Evolutionary conservation across 164 flowering plant species (phyloP).

Genomic region (Nelumbo lutea): DNA sequence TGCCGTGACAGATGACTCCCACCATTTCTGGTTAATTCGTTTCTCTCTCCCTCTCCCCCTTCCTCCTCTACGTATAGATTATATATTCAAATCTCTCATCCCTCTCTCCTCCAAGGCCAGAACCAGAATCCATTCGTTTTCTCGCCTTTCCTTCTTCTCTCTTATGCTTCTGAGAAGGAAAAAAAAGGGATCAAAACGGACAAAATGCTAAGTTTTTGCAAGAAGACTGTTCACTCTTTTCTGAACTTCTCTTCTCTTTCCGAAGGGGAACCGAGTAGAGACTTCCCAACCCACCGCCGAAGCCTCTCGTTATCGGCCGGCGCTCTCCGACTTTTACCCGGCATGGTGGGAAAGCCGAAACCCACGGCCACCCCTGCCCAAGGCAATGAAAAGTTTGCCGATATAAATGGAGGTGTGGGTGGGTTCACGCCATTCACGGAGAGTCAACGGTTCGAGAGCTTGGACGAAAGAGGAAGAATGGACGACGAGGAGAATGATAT

Average conservation of each 20-base stretch:
- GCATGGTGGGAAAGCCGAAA: neutral
- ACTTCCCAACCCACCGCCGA: neutral
- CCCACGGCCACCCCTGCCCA: neutral
- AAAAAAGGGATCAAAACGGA: neutral
- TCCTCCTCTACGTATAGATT: neutral
- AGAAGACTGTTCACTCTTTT: constrained; percentile 29
- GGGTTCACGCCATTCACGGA: constrained; percentile 58
- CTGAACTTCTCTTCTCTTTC: neutral
- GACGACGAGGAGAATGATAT: neutral
- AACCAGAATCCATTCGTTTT: neutral
- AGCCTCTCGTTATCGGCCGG: neutral
- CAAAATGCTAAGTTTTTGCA: constrained; percentile 31
- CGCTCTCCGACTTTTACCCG: constrained; percentile 2
- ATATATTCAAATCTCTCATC: too few relatives aligned
- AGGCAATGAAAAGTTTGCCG: constrained; percentile 20
- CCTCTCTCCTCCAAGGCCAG: neutral
- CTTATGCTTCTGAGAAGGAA: too few relatives aligned
- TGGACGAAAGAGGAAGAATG: constrained; percentile 22
- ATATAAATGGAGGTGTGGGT: constrained; percentile 25
- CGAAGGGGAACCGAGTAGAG: neutral
- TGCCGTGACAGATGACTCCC: neutral
- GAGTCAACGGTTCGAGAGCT: constrained; percentile 61
- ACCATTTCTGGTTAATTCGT: neutral
- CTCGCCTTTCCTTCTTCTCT: too few relatives aligned
- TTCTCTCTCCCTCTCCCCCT: neutral